Conservation (phyloP, 2,329 filamentous ascomycete species). For the Sarocladium oryzae region DNA sequence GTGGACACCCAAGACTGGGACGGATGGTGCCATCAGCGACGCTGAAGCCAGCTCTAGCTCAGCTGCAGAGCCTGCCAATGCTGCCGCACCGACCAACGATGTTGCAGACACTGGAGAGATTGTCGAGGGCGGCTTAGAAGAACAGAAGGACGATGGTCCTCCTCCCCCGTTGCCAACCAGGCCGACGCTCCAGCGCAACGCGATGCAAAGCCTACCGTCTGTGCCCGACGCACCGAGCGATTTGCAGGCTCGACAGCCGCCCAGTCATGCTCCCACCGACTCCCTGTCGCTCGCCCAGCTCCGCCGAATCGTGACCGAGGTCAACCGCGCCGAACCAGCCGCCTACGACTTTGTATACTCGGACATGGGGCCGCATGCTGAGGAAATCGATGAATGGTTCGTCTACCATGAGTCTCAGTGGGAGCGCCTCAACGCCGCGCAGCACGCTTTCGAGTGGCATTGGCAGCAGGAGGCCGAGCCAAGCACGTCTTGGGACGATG, state of each 20-base stretch:
- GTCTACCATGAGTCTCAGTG: slow-evolving; percentile 84
- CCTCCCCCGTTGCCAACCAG: slow-evolving; percentile 19
- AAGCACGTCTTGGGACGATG: slow-evolving; percentile 56
- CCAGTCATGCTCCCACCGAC: slow-evolving; percentile 43
- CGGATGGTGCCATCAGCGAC: not conserved
- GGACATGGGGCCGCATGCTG: slow-evolving; percentile 66
- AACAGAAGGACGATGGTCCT: slow-evolving; percentile 25
- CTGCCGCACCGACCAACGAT: slow-evolving; percentile 24
- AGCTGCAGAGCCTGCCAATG: not conserved
- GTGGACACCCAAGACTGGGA: not conserved
- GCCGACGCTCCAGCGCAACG: slow-evolving; percentile 24
- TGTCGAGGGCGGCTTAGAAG: slow-evolving; percentile 24
- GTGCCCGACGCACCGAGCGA: slow-evolving; percentile 22
- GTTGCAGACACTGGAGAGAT: slow-evolving; percentile 35
- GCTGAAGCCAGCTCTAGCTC: not conserved
- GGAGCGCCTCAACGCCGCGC: slow-evolving; percentile 67
- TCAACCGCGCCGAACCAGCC: slow-evolving; percentile 58
- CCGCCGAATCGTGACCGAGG: slow-evolving; percentile 65
- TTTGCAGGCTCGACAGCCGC: slow-evolving; percentile 18
- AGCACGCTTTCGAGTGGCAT: slow-evolving; percentile 68
- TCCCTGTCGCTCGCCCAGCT: slow-evolving; percentile 72
- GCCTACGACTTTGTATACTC: slow-evolving; percentile 83
- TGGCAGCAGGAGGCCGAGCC: slow-evolving; percentile 48
- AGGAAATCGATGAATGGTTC: slow-evolving; percentile 98
- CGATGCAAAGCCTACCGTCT: slow-evolving; percentile 18